Percentiles rank a stretch among this genome's conserved stretches.
phyloP scores from a whole-genome alignment of 2,329 filamentous ascomycete genomes.

The Tricladium varicosporioides region DNA sequence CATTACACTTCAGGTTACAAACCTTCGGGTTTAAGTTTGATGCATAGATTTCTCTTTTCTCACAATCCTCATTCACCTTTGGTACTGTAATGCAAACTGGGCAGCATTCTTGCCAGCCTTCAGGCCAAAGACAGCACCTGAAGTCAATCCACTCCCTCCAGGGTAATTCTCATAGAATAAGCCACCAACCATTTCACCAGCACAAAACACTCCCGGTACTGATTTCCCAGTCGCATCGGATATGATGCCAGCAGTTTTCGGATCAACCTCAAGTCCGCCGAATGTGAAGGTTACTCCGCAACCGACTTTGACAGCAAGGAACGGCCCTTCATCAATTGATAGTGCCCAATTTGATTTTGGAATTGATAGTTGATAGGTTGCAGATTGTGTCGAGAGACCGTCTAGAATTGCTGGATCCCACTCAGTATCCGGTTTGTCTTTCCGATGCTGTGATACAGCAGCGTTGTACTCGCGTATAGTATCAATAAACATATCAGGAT shows the following conservation, averaged over 20 bases:
- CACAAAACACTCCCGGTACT: slow-evolving; percentile 58
- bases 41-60: too few species aligned
- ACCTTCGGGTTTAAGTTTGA: too few species aligned
- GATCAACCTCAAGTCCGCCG: slow-evolving; percentile 57
- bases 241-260: slow-evolving; percentile 52
- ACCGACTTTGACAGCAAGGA: slow-evolving; percentile 61
- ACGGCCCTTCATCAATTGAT: slow-evolving; percentile 54
- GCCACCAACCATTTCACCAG: slow-evolving; percentile 65
- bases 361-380: slow-evolving; percentile 40
- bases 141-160: slow-evolving; percentile 60
- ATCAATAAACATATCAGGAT: slow-evolving; percentile 45
- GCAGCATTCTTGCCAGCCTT: slow-evolving; percentile 40
- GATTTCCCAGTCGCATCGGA: slow-evolving; percentile 41
- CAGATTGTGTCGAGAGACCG: slow-evolving; percentile 58
- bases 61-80: too few species aligned
- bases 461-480: slow-evolving; percentile 57
- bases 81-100: not conserved
- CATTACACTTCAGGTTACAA: too few species aligned
- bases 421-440: slow-evolving; percentile 42
- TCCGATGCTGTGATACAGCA: slow-evolving; percentile 47
- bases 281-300: slow-evolving; percentile 70
- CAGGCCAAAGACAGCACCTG: slow-evolving; percentile 52
- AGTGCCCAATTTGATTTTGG: slow-evolving; percentile 67
- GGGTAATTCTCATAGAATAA: slow-evolving; percentile 64
- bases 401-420: slow-evolving; percentile 63